Evolutionary conservation across 2,329 filamentous ascomycete species (phyloP), one percentile per base, ranked within the genome.

Genomic region (Dactylellina sp.): DNA sequence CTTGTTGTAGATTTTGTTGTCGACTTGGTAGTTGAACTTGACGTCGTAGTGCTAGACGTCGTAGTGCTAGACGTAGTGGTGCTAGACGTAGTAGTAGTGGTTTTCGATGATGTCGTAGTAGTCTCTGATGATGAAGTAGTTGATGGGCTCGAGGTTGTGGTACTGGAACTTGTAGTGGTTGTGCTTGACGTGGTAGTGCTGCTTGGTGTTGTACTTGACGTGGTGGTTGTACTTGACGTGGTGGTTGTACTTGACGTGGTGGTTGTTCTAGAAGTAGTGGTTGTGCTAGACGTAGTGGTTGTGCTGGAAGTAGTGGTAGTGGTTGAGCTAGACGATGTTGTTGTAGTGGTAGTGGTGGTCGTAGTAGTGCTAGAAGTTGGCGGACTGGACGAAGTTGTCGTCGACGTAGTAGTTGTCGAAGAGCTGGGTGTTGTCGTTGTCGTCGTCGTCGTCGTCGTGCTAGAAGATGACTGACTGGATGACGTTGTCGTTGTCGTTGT

Each of bases 51-150:
- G 18, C 47, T 22, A 22, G 46, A 42, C 6, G 44, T 28, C 1
- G 49, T 55, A 4, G 60, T 22, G 11, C 42, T 28, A 11, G 55
- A 32, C 0, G 53, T 60, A 47, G 53, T 35, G 16, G 47, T 42
- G 7, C 37, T 20, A 11, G 55, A 32, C 0, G 53, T 60, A 47
- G 53, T 35, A 16, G 47, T 42, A 0, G 61, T 39, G 4, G 50
- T n/a, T n/a, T n/a, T n/a, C n/a, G n/a, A n/a, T n/a, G n/a, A 44
- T 12, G 61, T 46, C 4, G 61, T 25, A 5, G 61, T 57, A n/a
- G 50, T 25, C 40, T n/a, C n/a, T n/a, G 28, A 16, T 14, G 50
- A 25, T 7, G 61, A 57, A 2, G 60, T 65, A 39, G 61, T 47
- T 32, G 28, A 32, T 32, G n/a, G 39, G 12, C n/a, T 53, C 16